Base-by-base conservation (phyloP, 352 stramenopile genomes). In the Pythium periplocum region DNA sequence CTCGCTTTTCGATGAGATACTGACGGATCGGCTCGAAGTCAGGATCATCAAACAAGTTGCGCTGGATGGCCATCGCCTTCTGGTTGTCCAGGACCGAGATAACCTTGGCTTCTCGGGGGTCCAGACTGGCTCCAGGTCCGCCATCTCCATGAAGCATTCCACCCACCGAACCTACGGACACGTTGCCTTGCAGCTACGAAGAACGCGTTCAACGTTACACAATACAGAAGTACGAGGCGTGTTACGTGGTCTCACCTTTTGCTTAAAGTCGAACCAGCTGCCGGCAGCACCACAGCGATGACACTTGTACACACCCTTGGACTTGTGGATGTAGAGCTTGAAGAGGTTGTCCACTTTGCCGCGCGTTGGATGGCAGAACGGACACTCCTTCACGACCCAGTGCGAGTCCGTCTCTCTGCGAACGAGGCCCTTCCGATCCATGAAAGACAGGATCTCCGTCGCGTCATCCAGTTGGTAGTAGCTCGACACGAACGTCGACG, bases 241-340 rank as follows among this genome's bases (percentile, higher is more conserved):
- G 51, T 6, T 5, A 36, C 5, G 26, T n/a, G 12, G 32, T 26
- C 54, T 43, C 39, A 76, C 62, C 62, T 90, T 94, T 61, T 71
- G 75, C 59, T 94, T 94, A 41, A 96, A 96, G 51, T 95, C 79
- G 57, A 95, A 94, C 88, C 88, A 96, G 50, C 79, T 93, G 35
- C 88, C 87, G 5, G 77, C 64, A 1, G 76, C 62, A 42, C 88
- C 86, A 62, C 88, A 97, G 51, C 88, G 87, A 72, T 96, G 87
- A 61, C 88, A 96, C 57, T 94, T 91, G 71, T 93, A 96, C 53
- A 93, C 76, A 45, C 88, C 87, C 43, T 87, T 83, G 31, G 69
- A 66, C 69, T 88, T 92, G 64, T 92, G 76, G 52, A 96, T 81
- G 65, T 96, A 96, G 53, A 96, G 70, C 68, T 96, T 96, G 59